Percentiles rank a stretch among this genome's conserved stretches.
Evolutionary conservation across 1,284 basidiomycete genomes (phyloP).

Genomic region (Inonotus obliquus): DNA sequence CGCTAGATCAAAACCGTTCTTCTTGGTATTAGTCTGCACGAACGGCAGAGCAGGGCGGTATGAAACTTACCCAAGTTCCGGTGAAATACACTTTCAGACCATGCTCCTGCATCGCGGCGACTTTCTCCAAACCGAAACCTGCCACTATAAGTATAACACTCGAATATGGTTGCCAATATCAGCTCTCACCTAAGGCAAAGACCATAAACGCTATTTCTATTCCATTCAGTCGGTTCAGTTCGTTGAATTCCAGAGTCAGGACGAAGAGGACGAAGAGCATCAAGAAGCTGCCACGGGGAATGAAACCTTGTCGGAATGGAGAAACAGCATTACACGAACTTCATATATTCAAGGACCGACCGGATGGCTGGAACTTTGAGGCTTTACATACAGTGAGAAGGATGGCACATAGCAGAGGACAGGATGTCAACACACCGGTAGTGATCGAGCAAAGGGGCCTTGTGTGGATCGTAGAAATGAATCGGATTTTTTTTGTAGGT

Average conservation of each 20-base stretch:
- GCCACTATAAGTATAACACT: background rate
- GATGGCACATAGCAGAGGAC: background rate
- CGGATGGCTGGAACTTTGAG: constrained; percentile 92
- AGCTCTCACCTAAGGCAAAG: constrained; percentile 58
- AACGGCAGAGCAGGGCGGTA: background rate
- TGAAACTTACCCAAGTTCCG: constrained; percentile 65
- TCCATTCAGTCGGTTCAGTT: constrained; percentile 54
- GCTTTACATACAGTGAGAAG: constrained; percentile 34
- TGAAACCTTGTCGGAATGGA: background rate
- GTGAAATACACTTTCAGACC: constrained; percentile 83
- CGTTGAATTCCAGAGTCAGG: constrained; percentile 72
- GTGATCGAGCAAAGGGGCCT: constrained; percentile 88
- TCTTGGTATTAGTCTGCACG: constrained; percentile 8
- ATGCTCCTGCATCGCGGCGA: constrained; percentile 92
- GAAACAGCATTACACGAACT: constrained; percentile 40
- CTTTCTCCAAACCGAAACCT: constrained; percentile 86
- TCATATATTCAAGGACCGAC: constrained; percentile 82
- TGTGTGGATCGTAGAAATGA: constrained; percentile 92
- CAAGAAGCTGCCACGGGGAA: constrained; percentile 56
- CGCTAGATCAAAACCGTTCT: constrained; percentile 89
- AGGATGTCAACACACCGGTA: constrained; percentile 55
- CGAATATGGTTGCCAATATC: background rate
- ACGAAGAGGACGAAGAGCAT: constrained; percentile 82
- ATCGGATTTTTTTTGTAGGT: constrained; percentile 91
- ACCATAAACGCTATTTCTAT: constrained; percentile 75